A percentile compares a stretch with the other conserved stretches of the same genome.
Evolutionary conservation across 2,329 filamentous ascomycete genomes (phyloP).

Genomic region (Dactylellina leptospora): DNA sequence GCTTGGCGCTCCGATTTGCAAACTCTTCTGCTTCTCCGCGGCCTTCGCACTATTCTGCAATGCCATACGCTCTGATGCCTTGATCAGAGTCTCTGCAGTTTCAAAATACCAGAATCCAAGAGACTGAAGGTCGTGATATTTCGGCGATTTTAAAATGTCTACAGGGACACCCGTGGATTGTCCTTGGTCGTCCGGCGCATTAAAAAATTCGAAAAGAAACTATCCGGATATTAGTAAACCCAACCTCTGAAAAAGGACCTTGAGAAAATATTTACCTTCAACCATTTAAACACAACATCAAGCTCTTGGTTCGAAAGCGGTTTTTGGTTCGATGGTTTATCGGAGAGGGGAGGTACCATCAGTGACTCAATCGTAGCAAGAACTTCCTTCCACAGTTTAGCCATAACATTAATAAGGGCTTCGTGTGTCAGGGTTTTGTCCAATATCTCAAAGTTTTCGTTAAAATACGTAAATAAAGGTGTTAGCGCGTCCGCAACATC

Average conservation of each 20-base stretch:
- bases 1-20: constrained; percentile 70
- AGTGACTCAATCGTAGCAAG: constrained; percentile 88
- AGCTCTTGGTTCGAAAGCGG: constrained; percentile 86
- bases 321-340: constrained; percentile 88
- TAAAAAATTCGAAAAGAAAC: constrained; percentile 91
- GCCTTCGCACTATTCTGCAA: constrained; percentile 79
- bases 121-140: constrained; percentile 96
- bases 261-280: constrained; percentile 64
- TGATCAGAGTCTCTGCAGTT: constrained; percentile 85
- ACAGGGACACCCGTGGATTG: constrained; percentile 87
- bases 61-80: constrained; percentile 96
- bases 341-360: constrained; percentile 90
- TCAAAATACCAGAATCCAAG: constrained; percentile 99
- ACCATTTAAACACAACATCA: constrained; percentile 94
- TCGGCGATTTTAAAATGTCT: constrained; percentile 92
- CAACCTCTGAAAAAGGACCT: background rate
- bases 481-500: constrained; percentile 84
- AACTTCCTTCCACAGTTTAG: constrained; percentile 95
- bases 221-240: constrained; percentile 20
- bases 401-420: constrained; percentile 99
- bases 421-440: constrained; percentile 92
- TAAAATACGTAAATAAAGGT: constrained; percentile 90
- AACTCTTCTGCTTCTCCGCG: constrained; percentile 75
- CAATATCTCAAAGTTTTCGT: constrained; percentile 99
- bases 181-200: constrained; percentile 84